A percentile compares a stretch with the other conserved stretches of the same genome.
phyloP scores from a whole-genome alignment of 2,329 filamentous ascomycete genomes.

The Botryosphaeria dothidea region DNA sequence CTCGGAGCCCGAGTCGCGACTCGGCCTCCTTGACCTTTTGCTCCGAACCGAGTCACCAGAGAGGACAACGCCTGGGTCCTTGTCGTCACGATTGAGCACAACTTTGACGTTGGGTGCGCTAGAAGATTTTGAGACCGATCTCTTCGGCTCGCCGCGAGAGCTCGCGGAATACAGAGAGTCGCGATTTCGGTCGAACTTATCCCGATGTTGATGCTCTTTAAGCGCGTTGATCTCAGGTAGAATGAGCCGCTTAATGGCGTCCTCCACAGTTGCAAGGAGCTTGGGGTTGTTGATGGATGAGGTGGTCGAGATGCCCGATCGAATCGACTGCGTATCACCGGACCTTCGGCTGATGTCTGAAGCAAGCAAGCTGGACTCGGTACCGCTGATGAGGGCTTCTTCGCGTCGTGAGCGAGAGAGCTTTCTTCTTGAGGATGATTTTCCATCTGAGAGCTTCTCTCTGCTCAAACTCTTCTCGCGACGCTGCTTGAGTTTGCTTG shows the following conservation, averaged over 20 bases:
- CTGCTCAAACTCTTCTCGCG: slow-evolving; percentile 27
- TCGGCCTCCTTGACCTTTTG: slow-evolving; percentile 56
- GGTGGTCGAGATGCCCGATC: slow-evolving; percentile 53
- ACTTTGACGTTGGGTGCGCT: slow-evolving; percentile 65
- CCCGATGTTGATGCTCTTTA: slow-evolving; percentile 77
- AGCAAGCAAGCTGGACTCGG: slow-evolving; percentile 61
- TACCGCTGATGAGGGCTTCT: slow-evolving; percentile 41
- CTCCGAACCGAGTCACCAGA: slow-evolving; percentile 56
- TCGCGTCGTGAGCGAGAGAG: slow-evolving; percentile 17
- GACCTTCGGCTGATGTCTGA: slow-evolving; percentile 59
- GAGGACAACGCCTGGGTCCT: slow-evolving; percentile 59
- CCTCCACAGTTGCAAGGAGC: slow-evolving; percentile 86
- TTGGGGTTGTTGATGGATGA: slow-evolving; percentile 92
- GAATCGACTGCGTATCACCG: slow-evolving; percentile 58
- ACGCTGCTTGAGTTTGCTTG: slow-evolving; percentile 22
- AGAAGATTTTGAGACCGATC: slow-evolving; percentile 60
- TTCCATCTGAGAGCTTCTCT: slow-evolving; percentile 35
- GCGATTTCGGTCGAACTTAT: slow-evolving; percentile 65
- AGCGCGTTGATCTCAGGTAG: slow-evolving; percentile 88
- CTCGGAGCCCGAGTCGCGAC: slow-evolving; percentile 52
- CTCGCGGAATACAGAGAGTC: slow-evolving; percentile 62
- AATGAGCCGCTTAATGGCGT: slow-evolving; percentile 86
- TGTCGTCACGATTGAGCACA: slow-evolving; percentile 58
- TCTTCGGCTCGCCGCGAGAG: slow-evolving; percentile 43
- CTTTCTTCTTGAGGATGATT: slow-evolving; percentile 27